Conservation (phyloP, 2,329 filamentous ascomycete species). For the Xylariaceae sp. region DNA sequence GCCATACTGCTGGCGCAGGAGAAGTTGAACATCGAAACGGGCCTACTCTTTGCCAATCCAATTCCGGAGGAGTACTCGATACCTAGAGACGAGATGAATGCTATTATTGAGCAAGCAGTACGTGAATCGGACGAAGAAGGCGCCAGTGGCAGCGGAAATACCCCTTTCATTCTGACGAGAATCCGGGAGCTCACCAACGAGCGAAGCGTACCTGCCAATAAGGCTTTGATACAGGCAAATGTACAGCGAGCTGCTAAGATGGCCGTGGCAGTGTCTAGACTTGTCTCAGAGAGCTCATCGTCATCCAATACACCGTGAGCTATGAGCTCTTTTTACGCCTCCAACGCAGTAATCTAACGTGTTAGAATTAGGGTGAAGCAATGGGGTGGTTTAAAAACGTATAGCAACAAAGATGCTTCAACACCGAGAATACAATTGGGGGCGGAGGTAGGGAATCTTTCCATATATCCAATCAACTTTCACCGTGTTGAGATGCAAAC, state of each 20-base stretch:
- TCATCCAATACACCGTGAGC: constrained; percentile 39
- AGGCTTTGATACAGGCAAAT: constrained; percentile 62
- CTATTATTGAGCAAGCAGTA: constrained; percentile 71
- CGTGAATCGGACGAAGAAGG: constrained; percentile 68
- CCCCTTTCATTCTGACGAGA: constrained; percentile 79
- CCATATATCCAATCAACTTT: background rate
- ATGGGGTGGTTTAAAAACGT: constrained; percentile 15
- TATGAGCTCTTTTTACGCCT: constrained; percentile 26
- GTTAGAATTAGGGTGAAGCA: constrained; percentile 31
- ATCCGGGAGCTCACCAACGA: constrained; percentile 80
- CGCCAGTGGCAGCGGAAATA: constrained; percentile 76
- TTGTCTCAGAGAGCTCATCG: constrained; percentile 43
- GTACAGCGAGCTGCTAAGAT: constrained; percentile 61
- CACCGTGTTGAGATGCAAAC: background rate
- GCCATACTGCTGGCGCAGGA: constrained; percentile 85
- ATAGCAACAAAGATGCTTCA: constrained; percentile 17
- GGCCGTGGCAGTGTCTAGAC: constrained; percentile 57
- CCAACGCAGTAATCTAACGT: constrained; percentile 28
- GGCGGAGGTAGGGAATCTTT: constrained; percentile 32
- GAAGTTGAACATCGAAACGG: constrained; percentile 73
- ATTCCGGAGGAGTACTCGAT: constrained; percentile 75
- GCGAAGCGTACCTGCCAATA: constrained; percentile 76
- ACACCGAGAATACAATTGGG: constrained; percentile 19
- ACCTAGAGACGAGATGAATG: constrained; percentile 72
- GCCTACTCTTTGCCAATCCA: constrained; percentile 87